Base-by-base conservation (phyloP, 257 asterid species). In the Solanum bulbocastanum region DNA sequence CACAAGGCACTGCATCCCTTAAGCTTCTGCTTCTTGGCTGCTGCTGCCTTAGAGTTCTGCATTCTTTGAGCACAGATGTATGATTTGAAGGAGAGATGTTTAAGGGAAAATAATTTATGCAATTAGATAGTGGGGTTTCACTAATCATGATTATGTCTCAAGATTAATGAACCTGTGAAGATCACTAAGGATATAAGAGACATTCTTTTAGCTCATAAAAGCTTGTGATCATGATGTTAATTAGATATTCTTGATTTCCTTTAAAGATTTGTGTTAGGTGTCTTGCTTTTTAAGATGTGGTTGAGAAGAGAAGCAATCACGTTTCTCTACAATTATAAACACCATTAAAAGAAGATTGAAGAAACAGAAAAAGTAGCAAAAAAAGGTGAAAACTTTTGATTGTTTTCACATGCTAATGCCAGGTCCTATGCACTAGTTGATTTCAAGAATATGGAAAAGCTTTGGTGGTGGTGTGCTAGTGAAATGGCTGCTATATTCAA, bases 91-190 rank as follows among this genome's bases (percentile, higher is more conserved):
- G 87, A 83, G 86, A 58, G 91, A 85, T 87, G 90, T 71, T 85
- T 74, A 65, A 85, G 87, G 76, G 82, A 78, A 88, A 87, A 88
- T 89, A 72, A 86, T 88, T 88, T 94, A 89, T 91, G 95, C 83
- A 74, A 83, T 87, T 88, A 83, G 90, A 83, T 90, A 88, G 93
- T 90, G 89, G 90, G 85, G 85, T 88, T 86, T 83, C 56, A 86
- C 88, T 89, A 87, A 91, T 89, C 86, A 92, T 94, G 94, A 93
- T 94, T 90, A 73, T 94, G 97, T 89, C 93, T 65, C 72, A 88
- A 83, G 90, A 88, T 89, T 89, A 91, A 91, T 49, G 86, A 82
- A 82, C 69, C 76, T 83, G 66, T 88, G 90, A 76, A 76, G 88
- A 86, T 87, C 85, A 88, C 58, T 78, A 89, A 85, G 86, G 89